Base-by-base conservation (phyloP, 495 filamentous ascomycete genomes). In the Penicillium roqueforti region DNA sequence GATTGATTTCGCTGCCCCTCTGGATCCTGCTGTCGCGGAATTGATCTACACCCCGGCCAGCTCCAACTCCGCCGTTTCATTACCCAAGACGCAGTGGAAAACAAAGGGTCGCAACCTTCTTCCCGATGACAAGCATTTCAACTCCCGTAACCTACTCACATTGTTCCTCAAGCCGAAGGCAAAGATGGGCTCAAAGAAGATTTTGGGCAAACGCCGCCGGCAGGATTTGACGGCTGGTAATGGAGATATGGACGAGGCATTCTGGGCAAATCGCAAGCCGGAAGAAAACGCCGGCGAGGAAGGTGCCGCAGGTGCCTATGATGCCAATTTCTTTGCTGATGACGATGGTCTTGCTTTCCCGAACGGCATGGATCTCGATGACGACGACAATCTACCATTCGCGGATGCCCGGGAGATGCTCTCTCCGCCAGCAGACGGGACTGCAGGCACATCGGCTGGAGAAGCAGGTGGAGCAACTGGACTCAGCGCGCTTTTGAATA, bases 121-220 rank as follows among this genome's bases (percentile, higher is more conserved):
- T 13, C 93, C 93, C 3, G 93, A 99, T 62, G 93, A 99, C 73
- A 96, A 96, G 67, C 95, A 97, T 63, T 99, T 99, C 76, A 93
- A 92, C 72, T 97, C 92, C 5, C 85, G 84, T 57, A 88, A 96
- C 61, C 76, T 99, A 8, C 79, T 97, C 6, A 85, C 81, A 42
- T 79, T 97, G 3, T 99, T 97, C 79, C 76, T 97, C 25, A 99
- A 99, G 65, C 93, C 93, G 5, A 95, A 92, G 59, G 88, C 91
- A 6, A 81, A 84, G 32, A 78, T 95, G 65, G 77, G 82, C 31
- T 76, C 81, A 47, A 80, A 80, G 61, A 84, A 76, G 60, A 57
- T 75, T 11, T 31, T 66, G 5, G 72, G 72, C 0, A 49, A 55
- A 23, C 71, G 76, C 32, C 55, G 59, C 6, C 69, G 63, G 20